Percentiles rank a stretch among this genome's conserved stretches.
phyloP scores from a whole-genome alignment of 345 rosid genomes.

The Camelina laxa region DNA sequence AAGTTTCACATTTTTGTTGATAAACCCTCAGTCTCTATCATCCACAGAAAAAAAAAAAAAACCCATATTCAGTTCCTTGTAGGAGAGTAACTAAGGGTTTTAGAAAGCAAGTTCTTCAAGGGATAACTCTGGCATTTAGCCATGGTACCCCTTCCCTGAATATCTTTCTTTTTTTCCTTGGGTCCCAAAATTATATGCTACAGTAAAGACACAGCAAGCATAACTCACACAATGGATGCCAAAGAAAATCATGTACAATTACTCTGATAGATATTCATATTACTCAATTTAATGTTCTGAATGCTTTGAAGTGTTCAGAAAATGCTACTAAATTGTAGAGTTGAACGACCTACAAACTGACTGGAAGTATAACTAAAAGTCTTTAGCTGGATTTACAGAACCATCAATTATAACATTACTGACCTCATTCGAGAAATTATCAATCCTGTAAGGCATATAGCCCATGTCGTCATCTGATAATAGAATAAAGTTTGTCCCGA shows the following conservation, averaged over 20 bases:
- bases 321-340: slow-evolving; percentile 10
- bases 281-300: slow-evolving; percentile 15
- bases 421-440: slow-evolving; percentile 98
- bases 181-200: slow-evolving; percentile 32
- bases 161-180: slow-evolving; percentile 6
- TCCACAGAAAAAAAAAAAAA: slow-evolving; percentile 11
- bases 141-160: slow-evolving; percentile 11
- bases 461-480: slow-evolving; percentile 91
- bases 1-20: slow-evolving; percentile 88
- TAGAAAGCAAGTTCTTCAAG: not conserved
- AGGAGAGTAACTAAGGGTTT: slow-evolving; percentile 19
- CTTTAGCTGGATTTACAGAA: slow-evolving; percentile 15
- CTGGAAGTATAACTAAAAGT: slow-evolving; percentile 11
- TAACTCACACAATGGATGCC: slow-evolving; percentile 15
- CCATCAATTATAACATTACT: slow-evolving; percentile 38
- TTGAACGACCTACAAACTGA: slow-evolving; percentile 15
- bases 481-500: slow-evolving; percentile 87
- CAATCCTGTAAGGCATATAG: slow-evolving; percentile 95
- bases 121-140: not conserved
- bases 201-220: slow-evolving; percentile 20
- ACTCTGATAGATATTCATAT: slow-evolving; percentile 11
- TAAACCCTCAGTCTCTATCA: slow-evolving; percentile 77
- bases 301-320: slow-evolving; percentile 8
- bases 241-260: slow-evolving; percentile 7
- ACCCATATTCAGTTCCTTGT: slow-evolving; percentile 29